Conservation (phyloP, 805 yeast genomes). For the Tetrapisispora arboricola region DNA sequence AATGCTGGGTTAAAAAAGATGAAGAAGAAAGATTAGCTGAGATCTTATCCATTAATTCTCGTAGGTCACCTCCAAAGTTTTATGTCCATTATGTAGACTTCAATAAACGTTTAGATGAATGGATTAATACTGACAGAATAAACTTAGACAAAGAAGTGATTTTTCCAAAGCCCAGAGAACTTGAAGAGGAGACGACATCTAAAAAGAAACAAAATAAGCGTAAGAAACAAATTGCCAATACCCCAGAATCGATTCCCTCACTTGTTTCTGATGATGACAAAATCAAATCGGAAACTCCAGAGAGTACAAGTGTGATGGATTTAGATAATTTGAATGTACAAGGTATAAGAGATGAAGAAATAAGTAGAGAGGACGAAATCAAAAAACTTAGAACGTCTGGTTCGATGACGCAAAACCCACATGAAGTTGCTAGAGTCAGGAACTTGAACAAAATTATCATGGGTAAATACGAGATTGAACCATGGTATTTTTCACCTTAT, state of each 20-base stretch:
- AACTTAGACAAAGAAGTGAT: conserved; percentile 61
- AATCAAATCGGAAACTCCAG: conserved; percentile 21
- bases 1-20: conserved; percentile 73
- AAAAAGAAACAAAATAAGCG: conserved; percentile 32
- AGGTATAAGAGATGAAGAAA: conserved; percentile 59
- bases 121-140: conserved; percentile 69
- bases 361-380: conserved; percentile 83
- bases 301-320: conserved; percentile 60
- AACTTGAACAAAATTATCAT: conserved; percentile 68
- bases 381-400: conserved; percentile 90
- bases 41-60: conserved; percentile 61
- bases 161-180: conserved; percentile 52
- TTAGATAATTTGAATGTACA: conserved; percentile 78
- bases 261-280: conserved; percentile 3
- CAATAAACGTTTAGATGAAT: conserved; percentile 94
- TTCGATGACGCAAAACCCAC: conserved; percentile 86
- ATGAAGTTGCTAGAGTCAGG: conserved; percentile 83
- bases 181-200: conserved; percentile 33
- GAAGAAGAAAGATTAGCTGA: conserved; percentile 76
- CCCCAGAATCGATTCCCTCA: not conserved
- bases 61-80: conserved; percentile 68
- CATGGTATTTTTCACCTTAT: conserved; percentile 98
- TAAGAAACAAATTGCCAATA: conserved; percentile 13
- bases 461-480: conserved; percentile 89
- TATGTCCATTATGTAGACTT: conserved; percentile 92